These are phyloP conservation scores for Botryotinia globosa DNA, from an alignment of 2,329 filamentous ascomycete species.

Conservation along the genomic window DNA sequence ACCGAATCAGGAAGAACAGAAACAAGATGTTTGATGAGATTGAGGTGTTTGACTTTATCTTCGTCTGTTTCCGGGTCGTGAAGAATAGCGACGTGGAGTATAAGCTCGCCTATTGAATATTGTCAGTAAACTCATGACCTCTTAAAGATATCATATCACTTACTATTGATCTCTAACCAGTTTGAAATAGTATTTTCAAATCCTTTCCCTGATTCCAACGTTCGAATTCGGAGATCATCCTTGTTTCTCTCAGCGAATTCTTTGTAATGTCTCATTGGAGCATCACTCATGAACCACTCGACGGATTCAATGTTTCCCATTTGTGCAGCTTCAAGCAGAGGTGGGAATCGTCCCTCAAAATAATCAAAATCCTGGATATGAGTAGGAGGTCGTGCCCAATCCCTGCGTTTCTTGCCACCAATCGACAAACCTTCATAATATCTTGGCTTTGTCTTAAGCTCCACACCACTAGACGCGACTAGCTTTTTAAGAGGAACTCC, in stretches of 20 bases:
- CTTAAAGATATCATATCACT: slow-evolving; percentile 36
- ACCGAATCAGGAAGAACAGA: slow-evolving; percentile 54
- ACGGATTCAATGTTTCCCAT: slow-evolving; percentile 62
- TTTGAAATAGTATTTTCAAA: slow-evolving; percentile 61
- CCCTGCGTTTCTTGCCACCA: slow-evolving; percentile 68
- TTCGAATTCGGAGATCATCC: slow-evolving; percentile 60
- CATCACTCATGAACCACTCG: slow-evolving; percentile 75
- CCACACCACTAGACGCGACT: slow-evolving; percentile 62
- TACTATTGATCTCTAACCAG: slow-evolving; percentile 61
- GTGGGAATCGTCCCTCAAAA: slow-evolving; percentile 50
- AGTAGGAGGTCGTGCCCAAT: slow-evolving; percentile 70
- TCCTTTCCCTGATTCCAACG: slow-evolving; percentile 58
- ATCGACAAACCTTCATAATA: slow-evolving; percentile 78
- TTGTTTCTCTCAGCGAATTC: slow-evolving; percentile 64
- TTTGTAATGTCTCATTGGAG: slow-evolving; percentile 63
- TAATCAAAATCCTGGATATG: slow-evolving; percentile 43
- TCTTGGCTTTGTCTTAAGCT: slow-evolving; percentile 61
- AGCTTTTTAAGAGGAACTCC: slow-evolving; percentile 68
- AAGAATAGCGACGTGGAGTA: slow-evolving; percentile 65
- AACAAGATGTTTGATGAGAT: slow-evolving; percentile 64
- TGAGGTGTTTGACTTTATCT: slow-evolving; percentile 42
- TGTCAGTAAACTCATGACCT: not conserved
- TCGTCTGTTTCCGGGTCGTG: slow-evolving; percentile 34
- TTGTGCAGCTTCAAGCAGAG: slow-evolving; percentile 57
- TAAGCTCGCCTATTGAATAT: slow-evolving; percentile 51